These are phyloP conservation scores for Macrophomina tecta DNA, from an alignment of 2,329 filamentous ascomycete genomes.

Conservation along the genomic window DNA sequence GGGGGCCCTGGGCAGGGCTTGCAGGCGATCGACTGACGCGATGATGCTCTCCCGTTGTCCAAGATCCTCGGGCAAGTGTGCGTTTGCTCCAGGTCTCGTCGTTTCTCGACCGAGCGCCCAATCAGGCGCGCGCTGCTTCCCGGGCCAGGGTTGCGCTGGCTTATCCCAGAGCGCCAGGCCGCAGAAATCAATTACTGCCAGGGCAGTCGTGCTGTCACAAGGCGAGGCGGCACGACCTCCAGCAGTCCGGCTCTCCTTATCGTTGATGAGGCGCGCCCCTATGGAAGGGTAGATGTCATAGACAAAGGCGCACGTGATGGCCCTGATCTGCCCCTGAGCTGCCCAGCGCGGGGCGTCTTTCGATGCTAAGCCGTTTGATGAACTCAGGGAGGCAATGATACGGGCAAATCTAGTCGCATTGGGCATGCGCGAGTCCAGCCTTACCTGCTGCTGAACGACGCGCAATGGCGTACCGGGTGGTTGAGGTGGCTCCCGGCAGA, in stretches of 20 bases:
- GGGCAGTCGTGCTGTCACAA: slow-evolving; percentile 3
- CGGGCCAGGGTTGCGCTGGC: slow-evolving; percentile 4
- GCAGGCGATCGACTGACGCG: slow-evolving; percentile 14
- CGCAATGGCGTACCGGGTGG: slow-evolving; percentile 3
- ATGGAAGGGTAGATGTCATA: slow-evolving; percentile 1
- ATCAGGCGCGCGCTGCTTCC: slow-evolving; percentile 15
- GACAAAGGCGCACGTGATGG: slow-evolving; percentile 14
- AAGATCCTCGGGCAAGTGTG: not conserved
- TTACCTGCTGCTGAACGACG: slow-evolving; percentile 1
- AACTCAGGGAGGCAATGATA: slow-evolving; percentile 24
- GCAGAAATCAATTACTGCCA: slow-evolving; percentile 1
- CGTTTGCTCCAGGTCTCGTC: slow-evolving; percentile 16
- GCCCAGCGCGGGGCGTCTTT: not conserved
- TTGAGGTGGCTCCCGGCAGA: not conserved
- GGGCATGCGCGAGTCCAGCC: slow-evolving; percentile 7
- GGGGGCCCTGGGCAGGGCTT: not conserved
- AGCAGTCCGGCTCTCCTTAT: slow-evolving; percentile 10
- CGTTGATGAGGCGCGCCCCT: slow-evolving; percentile 5
- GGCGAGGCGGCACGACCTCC: not conserved
- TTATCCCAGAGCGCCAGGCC: slow-evolving; percentile 1
- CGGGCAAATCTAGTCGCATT: slow-evolving; percentile 4
- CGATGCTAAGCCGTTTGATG: slow-evolving; percentile 26
- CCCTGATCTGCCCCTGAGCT: slow-evolving; percentile 24
- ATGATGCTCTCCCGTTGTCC: slow-evolving; percentile 4
- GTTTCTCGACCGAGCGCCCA: slow-evolving; percentile 14